These are phyloP conservation scores for Apiospora sp. DNA, from an alignment of 2,329 filamentous ascomycete genomes.

Conservation along the genomic window DNA sequence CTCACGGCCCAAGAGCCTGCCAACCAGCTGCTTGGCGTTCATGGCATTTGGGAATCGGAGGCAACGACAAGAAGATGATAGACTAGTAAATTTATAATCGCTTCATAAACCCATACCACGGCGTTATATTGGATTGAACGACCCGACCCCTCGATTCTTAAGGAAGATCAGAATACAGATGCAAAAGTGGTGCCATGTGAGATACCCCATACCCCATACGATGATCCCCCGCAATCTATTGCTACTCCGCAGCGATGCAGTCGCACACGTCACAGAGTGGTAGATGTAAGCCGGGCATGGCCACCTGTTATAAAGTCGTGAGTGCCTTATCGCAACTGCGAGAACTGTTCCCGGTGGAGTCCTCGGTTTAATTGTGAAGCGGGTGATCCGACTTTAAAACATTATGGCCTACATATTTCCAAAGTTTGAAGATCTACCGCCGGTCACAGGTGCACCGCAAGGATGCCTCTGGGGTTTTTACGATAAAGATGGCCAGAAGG, in stretches of 20 bases:
- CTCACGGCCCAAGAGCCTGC: background rate
- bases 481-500: background rate
- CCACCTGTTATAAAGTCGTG: background rate
- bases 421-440: constrained; percentile 1
- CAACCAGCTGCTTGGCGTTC: background rate
- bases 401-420: constrained; percentile 6
- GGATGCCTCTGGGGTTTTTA: constrained; percentile 7
- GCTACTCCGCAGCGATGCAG: background rate
- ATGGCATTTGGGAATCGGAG: background rate
- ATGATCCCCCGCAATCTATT: constrained; percentile 2
- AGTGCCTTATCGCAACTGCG: background rate
- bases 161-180: background rate
- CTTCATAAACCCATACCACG: background rate
- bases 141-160: background rate
- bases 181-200: background rate
- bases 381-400: background rate
- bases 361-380: background rate
- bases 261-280: background rate
- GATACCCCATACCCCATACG: background rate
- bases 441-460: background rate
- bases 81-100: background rate
- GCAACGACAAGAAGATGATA: background rate
- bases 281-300: background rate
- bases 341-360: background rate
- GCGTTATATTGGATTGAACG: background rate